Evolutionary conservation across 192 early-diverging fungal species (phyloP).

Genomic region (Paraglomus brasilianum): DNA sequence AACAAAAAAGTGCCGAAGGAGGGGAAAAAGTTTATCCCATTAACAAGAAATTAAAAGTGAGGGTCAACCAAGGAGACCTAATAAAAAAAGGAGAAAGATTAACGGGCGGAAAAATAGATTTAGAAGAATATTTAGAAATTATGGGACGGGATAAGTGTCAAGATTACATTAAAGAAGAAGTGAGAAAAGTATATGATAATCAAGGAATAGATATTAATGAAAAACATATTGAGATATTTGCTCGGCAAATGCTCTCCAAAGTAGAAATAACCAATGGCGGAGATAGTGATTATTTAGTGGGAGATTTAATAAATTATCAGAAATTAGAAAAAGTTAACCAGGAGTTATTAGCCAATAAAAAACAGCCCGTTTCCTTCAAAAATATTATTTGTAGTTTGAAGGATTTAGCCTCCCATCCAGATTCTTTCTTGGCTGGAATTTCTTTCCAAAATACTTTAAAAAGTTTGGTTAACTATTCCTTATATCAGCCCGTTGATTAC

Average conservation of each 20-base stretch:
- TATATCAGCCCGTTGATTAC: conserved; percentile 18
- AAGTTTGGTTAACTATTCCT: conserved; percentile 21
- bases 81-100: background rate
- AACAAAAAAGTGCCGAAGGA: background rate
- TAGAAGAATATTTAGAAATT: conserved; percentile 23
- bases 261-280: background rate
- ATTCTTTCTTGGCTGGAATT: conserved; percentile 16
- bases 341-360: background rate
- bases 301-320: conserved; percentile 16
- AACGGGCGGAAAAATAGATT: conserved; percentile 2
- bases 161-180: conserved; percentile 14
- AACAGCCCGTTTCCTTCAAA: conserved; percentile 4
- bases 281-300: conserved; percentile 1
- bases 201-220: conserved; percentile 18
- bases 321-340: background rate
- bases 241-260: conserved; percentile 16
- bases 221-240: conserved; percentile 26
- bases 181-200: background rate
- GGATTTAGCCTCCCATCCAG: conserved; percentile 7
- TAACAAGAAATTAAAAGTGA: background rate
- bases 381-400: conserved; percentile 15
- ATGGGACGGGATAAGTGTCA: conserved; percentile 4
- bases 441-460: conserved; percentile 26
- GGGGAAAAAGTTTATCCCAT: background rate
- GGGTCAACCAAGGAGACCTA: background rate